A percentile compares a stretch with the other conserved stretches of the same genome.
Conservation (phyloP, 2,329 filamentous ascomycete species). For the Zasmidium citrigriseum region DNA sequence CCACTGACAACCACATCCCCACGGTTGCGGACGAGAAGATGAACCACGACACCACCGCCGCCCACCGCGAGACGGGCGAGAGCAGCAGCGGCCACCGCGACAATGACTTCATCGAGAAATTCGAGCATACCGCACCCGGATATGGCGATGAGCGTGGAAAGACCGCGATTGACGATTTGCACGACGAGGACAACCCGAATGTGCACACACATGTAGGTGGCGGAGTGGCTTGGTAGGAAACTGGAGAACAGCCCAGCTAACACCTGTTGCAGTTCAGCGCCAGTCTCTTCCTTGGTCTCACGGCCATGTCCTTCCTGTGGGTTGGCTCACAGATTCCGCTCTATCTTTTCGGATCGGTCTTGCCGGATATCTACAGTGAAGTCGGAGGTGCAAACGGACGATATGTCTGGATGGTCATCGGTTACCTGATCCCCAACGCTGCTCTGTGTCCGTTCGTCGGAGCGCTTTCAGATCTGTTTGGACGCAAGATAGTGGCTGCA, state of each 20-base stretch:
- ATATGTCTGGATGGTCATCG: slow-evolving; percentile 51
- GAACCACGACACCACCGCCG: not conserved
- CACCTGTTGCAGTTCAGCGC: slow-evolving; percentile 44
- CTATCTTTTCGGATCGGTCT: slow-evolving; percentile 45
- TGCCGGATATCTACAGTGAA: slow-evolving; percentile 57
- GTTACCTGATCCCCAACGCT: slow-evolving; percentile 58
- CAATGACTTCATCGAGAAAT: slow-evolving; percentile 21
- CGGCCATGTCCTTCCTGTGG: slow-evolving; percentile 63
- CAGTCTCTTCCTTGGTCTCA: slow-evolving; percentile 51
- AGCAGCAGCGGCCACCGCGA: slow-evolving; percentile 4
- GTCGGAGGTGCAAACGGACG: slow-evolving; percentile 57
- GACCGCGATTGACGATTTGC: not conserved
- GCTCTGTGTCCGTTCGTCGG: slow-evolving; percentile 66
- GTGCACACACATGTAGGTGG: slow-evolving; percentile 12
- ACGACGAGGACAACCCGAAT: slow-evolving; percentile 7
- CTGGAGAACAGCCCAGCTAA: not conserved
- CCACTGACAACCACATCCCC: not conserved
- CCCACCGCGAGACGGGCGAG: not conserved
- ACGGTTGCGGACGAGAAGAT: not conserved
- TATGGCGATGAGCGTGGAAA: slow-evolving; percentile 9
- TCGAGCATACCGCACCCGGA: slow-evolving; percentile 14
- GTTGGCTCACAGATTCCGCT: slow-evolving; percentile 62
- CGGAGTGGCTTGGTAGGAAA: not conserved
- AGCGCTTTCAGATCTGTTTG: slow-evolving; percentile 63
- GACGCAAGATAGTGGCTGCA: slow-evolving; percentile 61